Evolutionary conservation across 768 basidiomycete genomes (phyloP), one percentile per base, ranked within the genome.

Genomic region (Tylopilus subfusipes): DNA sequence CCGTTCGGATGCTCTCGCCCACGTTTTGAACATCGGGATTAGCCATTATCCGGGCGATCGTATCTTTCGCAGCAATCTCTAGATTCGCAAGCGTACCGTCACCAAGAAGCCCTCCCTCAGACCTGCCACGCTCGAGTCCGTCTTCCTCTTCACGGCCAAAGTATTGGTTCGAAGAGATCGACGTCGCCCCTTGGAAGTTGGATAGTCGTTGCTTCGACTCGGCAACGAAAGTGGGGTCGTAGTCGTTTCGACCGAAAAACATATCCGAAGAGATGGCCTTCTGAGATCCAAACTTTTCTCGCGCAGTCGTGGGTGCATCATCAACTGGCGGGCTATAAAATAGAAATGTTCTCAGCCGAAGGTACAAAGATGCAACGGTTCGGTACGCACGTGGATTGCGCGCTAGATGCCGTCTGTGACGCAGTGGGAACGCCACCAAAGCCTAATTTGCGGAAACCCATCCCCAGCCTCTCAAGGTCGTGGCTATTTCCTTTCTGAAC

Each of bases 181-280:
- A 84, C 0, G 88, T 90, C 14, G 95, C 92, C 12, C 96, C 96
- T 63, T 85, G 83, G 83, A 99, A 99, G 38, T 81, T 75, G 62
- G 86, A 82, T 39, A 98, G 75, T 3, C 96, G 85, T 12, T 79
- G 72, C 65, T 92, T 88, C 6, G 94, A 94, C 72, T 98, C 93
- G 43, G 77, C 72, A 39, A 81, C 64, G 4, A 83, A 78, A 34
- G 69, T 64, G 2, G 91, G 83, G 66, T 98, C 95, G 73, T 97
- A 98, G 21, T 84, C 71, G 46, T 89, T 88, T 39, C 96, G 82
- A 22, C 87, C 93, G 68, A 98, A 98, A 77, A 88, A 98, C 90
- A 94, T 93, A 66, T 98, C 97, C 4, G 93, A 96, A 6, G 95
- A 98, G 69, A 99, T 99, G 50, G 83, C 93, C 68, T 98, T 99